These are phyloP conservation scores for Termitomyces sp. DNA, from an alignment of 768 basidiomycete species.

Conservation along the genomic window DNA sequence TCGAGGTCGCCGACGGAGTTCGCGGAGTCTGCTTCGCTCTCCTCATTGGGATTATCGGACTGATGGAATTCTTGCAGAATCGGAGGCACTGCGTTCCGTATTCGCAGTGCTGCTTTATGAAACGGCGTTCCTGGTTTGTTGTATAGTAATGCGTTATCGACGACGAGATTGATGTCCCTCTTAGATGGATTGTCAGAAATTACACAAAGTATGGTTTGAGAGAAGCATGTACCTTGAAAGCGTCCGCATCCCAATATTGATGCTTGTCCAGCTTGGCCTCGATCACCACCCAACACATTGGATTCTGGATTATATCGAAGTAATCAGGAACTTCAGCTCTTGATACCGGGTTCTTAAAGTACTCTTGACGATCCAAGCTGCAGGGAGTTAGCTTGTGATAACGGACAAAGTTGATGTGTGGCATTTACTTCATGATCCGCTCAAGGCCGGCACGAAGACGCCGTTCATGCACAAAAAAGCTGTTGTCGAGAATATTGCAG, in stretches of 20 bases:
- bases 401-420: not conserved
- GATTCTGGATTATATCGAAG: constrained; percentile 75
- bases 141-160: constrained; percentile 82
- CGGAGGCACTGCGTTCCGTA: constrained; percentile 37
- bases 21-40: not conserved
- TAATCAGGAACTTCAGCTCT: constrained; percentile 83
- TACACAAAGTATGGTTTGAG: not conserved
- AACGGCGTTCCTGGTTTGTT: constrained; percentile 71
- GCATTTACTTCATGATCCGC: constrained; percentile 59
- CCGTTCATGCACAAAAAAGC: constrained; percentile 63
- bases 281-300: constrained; percentile 88
- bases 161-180: constrained; percentile 80
- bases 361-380: constrained; percentile 68
- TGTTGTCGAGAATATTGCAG: constrained; percentile 53
- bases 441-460: constrained; percentile 61
- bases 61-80: constrained; percentile 38
- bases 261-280: constrained; percentile 76
- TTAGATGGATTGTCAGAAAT: constrained; percentile 20
- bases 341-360: constrained; percentile 82
- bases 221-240: constrained; percentile 57
- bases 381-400: not conserved
- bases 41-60: not conserved
- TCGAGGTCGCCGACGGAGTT: constrained; percentile 67
- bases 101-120: constrained; percentile 62
- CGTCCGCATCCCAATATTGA: constrained; percentile 71